These are phyloP conservation scores for Papiliotrema laurentii DNA, from an alignment of 1,284 basidiomycete species.

Conservation along the genomic window DNA sequence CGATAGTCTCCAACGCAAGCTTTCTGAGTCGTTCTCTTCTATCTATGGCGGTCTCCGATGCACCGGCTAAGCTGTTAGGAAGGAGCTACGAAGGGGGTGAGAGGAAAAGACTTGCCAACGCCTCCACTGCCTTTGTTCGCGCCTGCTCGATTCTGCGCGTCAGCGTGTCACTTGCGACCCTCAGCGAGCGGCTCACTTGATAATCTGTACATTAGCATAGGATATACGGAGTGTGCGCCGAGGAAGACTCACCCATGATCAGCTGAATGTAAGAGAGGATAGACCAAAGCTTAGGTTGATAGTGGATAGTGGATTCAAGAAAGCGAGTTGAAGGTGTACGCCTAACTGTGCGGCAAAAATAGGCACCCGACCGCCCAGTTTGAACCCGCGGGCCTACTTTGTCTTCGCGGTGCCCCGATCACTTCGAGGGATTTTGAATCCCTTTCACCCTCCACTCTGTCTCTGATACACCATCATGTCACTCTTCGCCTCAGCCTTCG, in stretches of 20 bases:
- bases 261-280: not conserved
- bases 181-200: slow-evolving; percentile 26
- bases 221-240: too few species aligned
- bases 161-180: not conserved
- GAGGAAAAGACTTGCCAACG: slow-evolving; percentile 54
- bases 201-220: slow-evolving; percentile 29
- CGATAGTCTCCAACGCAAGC: slow-evolving; percentile 92
- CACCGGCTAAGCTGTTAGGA: slow-evolving; percentile 24
- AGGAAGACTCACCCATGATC: not conserved
- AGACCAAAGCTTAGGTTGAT: too few species aligned
- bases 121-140: slow-evolving; percentile 94
- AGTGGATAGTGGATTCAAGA: too few species aligned
- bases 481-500: slow-evolving; percentile 41
- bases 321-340: too few species aligned
- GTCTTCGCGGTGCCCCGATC: not conserved
- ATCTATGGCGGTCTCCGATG: slow-evolving; percentile 83
- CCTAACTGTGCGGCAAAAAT: too few species aligned
- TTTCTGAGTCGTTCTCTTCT: slow-evolving; percentile 90
- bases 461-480: slow-evolving; percentile 25
- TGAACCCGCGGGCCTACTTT: not conserved
- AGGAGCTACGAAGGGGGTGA: not conserved
- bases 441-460: not conserved
- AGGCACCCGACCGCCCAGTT: too few species aligned
- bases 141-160: slow-evolving; percentile 76
- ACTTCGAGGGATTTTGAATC: not conserved